A percentile compares a stretch with the other conserved stretches of the same genome.
These are phyloP conservation scores for Syzygium aromaticum DNA, from an alignment of 345 rosid species.

Conservation along the genomic window DNA sequence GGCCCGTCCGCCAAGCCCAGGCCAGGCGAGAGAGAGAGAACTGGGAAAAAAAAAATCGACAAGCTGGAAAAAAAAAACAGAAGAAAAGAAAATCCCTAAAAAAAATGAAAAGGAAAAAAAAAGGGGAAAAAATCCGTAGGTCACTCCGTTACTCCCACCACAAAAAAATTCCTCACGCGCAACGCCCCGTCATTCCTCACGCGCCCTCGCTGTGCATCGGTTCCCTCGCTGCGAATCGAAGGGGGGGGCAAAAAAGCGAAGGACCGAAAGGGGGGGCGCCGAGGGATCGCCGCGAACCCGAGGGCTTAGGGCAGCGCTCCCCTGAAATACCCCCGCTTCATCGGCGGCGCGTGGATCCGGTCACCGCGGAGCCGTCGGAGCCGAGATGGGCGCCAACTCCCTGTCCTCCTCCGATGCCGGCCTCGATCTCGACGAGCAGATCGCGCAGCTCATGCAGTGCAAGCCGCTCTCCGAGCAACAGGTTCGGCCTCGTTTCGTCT, in stretches of 20 bases:
- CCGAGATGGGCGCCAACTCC: conserved; percentile 62
- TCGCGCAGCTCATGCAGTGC: conserved; percentile 91
- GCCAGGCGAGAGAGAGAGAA: background rate
- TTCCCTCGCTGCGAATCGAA: background rate
- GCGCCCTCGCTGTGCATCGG: background rate
- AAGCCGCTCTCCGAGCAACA: conserved; percentile 81
- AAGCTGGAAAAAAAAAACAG: background rate
- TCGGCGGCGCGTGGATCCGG: background rate
- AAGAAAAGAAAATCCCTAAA: background rate
- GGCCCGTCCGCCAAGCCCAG: background rate
- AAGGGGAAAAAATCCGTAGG: background rate
- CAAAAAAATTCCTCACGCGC: background rate
- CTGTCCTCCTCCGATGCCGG: conserved; percentile 50
- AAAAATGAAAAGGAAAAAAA: background rate
- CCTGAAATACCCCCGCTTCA: background rate
- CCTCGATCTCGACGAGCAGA: conserved; percentile 71
- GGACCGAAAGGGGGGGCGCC: no score
- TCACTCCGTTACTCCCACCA: background rate
- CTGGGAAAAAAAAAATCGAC: background rate
- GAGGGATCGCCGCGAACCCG: background rate
- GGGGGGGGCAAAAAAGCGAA: background rate
- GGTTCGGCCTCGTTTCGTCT: conserved; percentile 17
- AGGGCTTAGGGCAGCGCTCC: background rate
- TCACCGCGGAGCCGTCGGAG: background rate
- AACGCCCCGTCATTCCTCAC: background rate